phyloP scores from a whole-genome alignment of 2,329 filamentous ascomycete genomes.

The Emmonsiellopsis sp. region DNA sequence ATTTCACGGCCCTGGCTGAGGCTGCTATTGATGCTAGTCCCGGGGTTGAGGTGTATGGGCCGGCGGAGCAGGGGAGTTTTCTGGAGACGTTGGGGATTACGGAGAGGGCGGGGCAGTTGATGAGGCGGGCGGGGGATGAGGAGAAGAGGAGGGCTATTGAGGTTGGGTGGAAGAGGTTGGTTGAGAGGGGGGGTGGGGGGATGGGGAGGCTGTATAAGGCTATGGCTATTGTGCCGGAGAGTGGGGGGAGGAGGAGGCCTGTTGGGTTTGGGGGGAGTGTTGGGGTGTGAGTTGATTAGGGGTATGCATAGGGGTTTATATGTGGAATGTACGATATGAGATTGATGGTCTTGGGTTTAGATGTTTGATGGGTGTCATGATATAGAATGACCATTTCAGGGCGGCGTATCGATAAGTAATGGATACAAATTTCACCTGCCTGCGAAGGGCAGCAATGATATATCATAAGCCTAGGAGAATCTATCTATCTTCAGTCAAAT shows the following conservation, averaged over 20 bases:
- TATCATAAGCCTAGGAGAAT: too few relatives aligned
- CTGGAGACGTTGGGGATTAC: constrained; percentile 72
- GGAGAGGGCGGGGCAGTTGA: constrained; percentile 63
- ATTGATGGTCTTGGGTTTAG: neutral
- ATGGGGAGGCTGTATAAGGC: constrained; percentile 97
- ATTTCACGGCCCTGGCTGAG: constrained; percentile 82
- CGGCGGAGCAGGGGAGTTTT: constrained; percentile 76
- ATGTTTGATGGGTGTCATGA: neutral
- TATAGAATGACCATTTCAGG: too few relatives aligned
- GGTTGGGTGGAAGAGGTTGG: constrained; percentile 66
- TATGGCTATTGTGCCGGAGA: constrained; percentile 80
- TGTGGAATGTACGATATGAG: neutral
- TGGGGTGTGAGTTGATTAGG: constrained; percentile 7
- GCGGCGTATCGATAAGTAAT: too few relatives aligned
- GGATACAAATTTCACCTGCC: too few relatives aligned
- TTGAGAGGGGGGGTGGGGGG: constrained; percentile 71
- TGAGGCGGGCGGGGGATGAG: constrained; percentile 37
- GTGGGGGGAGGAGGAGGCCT: constrained; percentile 61
- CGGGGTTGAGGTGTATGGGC: constrained; percentile 84
- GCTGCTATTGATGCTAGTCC: constrained; percentile 65
- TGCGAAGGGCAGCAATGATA: too few relatives aligned
- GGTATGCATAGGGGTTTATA: neutral
- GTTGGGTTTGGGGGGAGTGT: constrained; percentile 80
- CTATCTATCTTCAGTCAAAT: too few relatives aligned
- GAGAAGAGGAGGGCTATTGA: constrained; percentile 55